Percentiles rank a stretch among this genome's conserved stretches.
phyloP scores from a whole-genome alignment of 1,284 basidiomycete species.

The Puccinia novopanici region DNA sequence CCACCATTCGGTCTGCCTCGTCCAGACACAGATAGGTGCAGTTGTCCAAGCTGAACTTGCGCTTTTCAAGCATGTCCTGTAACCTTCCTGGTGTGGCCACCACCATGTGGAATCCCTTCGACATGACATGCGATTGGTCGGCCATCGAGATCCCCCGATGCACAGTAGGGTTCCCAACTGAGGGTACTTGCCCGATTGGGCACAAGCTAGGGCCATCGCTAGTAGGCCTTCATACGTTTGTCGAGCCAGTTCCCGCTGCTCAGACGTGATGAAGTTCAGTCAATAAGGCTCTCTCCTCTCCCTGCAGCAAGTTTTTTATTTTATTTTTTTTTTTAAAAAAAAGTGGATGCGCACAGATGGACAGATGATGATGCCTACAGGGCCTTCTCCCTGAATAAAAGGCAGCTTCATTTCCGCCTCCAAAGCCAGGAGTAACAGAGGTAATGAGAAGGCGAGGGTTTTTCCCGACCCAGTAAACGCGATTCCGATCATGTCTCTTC shows the following conservation, averaged over 20 bases:
- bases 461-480: slow-evolving; percentile 62
- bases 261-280: neutral
- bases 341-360: slow-evolving; percentile 66
- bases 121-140: slow-evolving; percentile 86
- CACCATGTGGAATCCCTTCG: slow-evolving; percentile 89
- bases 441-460: slow-evolving; percentile 61
- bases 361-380: slow-evolving; percentile 90
- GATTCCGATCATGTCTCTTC: slow-evolving; percentile 63
- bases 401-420: slow-evolving; percentile 90
- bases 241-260: slow-evolving; percentile 76
- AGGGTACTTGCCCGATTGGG: slow-evolving; percentile 81
- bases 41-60: slow-evolving; percentile 81
- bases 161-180: slow-evolving; percentile 82
- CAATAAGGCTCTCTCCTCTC: neutral
- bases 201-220: slow-evolving; percentile 72
- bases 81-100: slow-evolving; percentile 70
- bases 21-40: slow-evolving; percentile 87
- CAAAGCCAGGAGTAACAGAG: slow-evolving; percentile 74
- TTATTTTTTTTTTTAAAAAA: slow-evolving; percentile 1
- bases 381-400: slow-evolving; percentile 88
- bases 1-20: slow-evolving; percentile 99
- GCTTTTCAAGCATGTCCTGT: slow-evolving; percentile 75
- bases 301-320: neutral
- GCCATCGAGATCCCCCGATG: slow-evolving; percentile 96
- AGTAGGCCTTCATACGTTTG: slow-evolving; percentile 95